phyloP scores from a whole-genome alignment of 2,329 filamentous ascomycete species.

The Fusarium sp. region DNA sequence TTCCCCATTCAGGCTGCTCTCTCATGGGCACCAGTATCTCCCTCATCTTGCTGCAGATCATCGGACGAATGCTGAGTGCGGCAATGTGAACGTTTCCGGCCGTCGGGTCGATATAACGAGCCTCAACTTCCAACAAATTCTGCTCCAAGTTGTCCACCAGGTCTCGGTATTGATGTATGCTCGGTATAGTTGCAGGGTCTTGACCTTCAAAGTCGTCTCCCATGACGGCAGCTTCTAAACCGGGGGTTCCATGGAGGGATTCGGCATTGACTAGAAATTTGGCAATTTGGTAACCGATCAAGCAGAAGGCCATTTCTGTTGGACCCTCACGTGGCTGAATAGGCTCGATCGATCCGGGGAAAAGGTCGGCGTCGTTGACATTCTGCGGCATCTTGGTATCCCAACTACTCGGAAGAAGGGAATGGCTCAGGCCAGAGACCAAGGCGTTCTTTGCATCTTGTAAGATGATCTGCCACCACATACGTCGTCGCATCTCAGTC shows the following conservation, averaged over 20 bases:
- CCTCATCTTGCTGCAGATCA: constrained; percentile 62
- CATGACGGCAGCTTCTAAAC: constrained; percentile 62
- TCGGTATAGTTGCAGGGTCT: constrained; percentile 40
- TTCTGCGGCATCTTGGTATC: constrained; percentile 68
- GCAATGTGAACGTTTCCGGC: constrained; percentile 65
- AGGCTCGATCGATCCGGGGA: constrained; percentile 63
- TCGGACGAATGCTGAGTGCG: constrained; percentile 58
- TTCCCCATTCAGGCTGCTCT: constrained; percentile 61
- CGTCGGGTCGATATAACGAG: constrained; percentile 61
- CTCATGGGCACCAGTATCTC: constrained; percentile 60
- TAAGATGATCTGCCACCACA: constrained; percentile 74
- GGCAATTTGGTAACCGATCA: constrained; percentile 62
- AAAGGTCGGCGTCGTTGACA: constrained; percentile 68
- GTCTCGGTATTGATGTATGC: constrained; percentile 56
- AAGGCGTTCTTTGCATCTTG: constrained; percentile 68
- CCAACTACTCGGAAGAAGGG: constrained; percentile 63
- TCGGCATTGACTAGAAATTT: constrained; percentile 61
- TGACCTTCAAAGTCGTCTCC: constrained; percentile 52
- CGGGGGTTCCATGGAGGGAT: constrained; percentile 54
- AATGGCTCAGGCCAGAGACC: constrained; percentile 66
- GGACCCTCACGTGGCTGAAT: constrained; percentile 65
- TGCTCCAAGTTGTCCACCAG: constrained; percentile 57
- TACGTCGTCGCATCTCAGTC: constrained; percentile 72
- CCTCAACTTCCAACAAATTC: constrained; percentile 58
- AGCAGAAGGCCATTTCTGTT: constrained; percentile 70